These are phyloP conservation scores for Baudoinia panamericana DNA, from an alignment of 495 filamentous ascomycete species.

Conservation along the genomic window DNA sequence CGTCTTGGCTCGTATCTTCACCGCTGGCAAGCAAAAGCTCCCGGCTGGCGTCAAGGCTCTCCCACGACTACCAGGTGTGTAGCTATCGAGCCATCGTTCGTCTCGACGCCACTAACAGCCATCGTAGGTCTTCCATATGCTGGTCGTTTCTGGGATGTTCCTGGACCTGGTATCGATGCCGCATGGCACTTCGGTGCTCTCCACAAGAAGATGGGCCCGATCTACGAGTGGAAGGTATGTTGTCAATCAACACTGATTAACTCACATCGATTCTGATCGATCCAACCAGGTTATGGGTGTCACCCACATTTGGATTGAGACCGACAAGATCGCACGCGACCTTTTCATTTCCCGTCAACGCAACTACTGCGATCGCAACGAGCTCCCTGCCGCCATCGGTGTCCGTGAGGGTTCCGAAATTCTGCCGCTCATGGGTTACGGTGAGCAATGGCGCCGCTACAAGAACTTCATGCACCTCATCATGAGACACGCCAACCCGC, in stretches of 20 bases:
- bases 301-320: constrained; percentile 41
- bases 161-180: constrained; percentile 12
- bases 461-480: constrained; percentile 21
- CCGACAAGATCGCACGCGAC: constrained; percentile 43
- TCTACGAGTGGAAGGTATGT: constrained; percentile 37
- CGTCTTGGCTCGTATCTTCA: constrained; percentile 6
- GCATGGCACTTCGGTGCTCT: constrained; percentile 16
- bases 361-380: constrained; percentile 18
- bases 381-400: constrained; percentile 15
- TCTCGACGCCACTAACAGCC: not conserved
- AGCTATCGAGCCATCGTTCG: not conserved
- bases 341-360: constrained; percentile 34
- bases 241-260: too few species aligned
- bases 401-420: constrained; percentile 15
- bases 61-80: constrained; percentile 1
- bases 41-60: constrained; percentile 9
- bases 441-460: constrained; percentile 13
- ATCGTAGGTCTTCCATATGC: constrained; percentile 8
- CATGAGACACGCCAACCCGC: constrained; percentile 12
- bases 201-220: constrained; percentile 35
- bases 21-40: constrained; percentile 6
- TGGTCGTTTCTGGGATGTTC: constrained; percentile 15
- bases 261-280: too few species aligned
- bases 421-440: constrained; percentile 13
- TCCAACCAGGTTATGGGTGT: constrained; percentile 32